These are phyloP conservation scores for Yamadazyma atlantica DNA, from an alignment of 1,139 yeast species.

Conservation along the genomic window DNA sequence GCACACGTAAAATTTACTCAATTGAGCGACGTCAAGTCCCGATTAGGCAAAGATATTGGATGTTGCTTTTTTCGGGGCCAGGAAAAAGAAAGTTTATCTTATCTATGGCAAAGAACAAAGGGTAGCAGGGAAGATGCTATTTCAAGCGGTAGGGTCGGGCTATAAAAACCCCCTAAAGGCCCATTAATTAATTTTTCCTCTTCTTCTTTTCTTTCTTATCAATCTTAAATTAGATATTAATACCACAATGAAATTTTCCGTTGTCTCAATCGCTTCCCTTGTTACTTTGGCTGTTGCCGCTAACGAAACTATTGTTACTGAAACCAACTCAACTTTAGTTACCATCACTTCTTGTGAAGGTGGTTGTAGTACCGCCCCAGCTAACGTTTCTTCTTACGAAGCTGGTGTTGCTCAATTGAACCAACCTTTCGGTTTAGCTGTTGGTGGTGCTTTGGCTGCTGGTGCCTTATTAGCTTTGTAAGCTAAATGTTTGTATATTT, in stretches of 20 bases:
- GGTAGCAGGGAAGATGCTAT: background rate
- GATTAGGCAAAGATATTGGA: constrained; percentile 1
- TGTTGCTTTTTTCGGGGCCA: background rate
- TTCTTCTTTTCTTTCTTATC: background rate
- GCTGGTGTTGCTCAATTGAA: constrained; percentile 23
- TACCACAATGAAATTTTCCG: constrained; percentile 38
- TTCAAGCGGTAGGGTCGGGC: background rate
- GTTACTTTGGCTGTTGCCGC: constrained; percentile 34
- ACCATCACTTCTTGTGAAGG: constrained; percentile 41
- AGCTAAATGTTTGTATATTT: constrained; percentile 13
- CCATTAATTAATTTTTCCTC: no score
- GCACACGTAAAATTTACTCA: background rate
- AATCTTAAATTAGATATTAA: background rate
- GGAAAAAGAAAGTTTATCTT: constrained; percentile 1
- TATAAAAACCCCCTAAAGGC: constrained; percentile 1
- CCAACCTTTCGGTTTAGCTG: constrained; percentile 24
- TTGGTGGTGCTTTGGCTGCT: constrained; percentile 47
- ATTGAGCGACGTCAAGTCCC: background rate
- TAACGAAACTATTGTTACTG: constrained; percentile 9
- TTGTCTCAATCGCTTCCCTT: constrained; percentile 31
- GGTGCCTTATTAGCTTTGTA: constrained; percentile 51
- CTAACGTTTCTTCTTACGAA: constrained; percentile 33
- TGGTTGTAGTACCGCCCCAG: constrained; percentile 21
- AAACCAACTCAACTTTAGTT: constrained; percentile 17
- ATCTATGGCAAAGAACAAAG: background rate